Evolutionary conservation across 139 green algal species (phyloP).

Genomic region (Closterium sp.): DNA sequence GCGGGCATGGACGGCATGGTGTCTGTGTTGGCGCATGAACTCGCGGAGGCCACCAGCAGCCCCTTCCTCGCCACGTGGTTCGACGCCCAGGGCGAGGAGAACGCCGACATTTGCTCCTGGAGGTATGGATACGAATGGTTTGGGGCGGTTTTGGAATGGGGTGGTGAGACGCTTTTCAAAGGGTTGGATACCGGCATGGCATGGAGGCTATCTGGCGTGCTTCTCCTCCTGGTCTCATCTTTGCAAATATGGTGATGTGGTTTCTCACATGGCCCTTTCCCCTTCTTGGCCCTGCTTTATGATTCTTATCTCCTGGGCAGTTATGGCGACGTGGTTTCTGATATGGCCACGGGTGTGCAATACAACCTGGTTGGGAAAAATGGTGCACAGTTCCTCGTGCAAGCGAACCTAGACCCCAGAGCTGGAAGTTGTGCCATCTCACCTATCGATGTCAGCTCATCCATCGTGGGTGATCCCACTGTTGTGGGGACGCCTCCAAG

Average conservation of each 20-base stretch:
- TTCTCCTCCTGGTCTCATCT: too few species aligned
- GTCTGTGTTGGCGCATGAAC: background rate
- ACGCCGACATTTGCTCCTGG: background rate
- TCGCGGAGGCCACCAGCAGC: background rate
- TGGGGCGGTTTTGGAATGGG: too few species aligned
- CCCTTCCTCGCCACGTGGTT: slow-evolving; percentile 14
- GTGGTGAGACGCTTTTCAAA: too few species aligned
- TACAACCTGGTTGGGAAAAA: background rate
- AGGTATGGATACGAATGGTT: background rate
- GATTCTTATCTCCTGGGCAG: background rate
- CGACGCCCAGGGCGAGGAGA: slow-evolving; percentile 4
- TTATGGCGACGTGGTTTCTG: background rate
- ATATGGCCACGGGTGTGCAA: background rate
- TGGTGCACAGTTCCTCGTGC: background rate
- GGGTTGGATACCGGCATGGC: too few species aligned
- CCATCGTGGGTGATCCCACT: background rate
- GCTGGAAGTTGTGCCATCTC: background rate
- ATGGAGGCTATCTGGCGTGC: too few species aligned
- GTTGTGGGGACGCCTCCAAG: background rate
- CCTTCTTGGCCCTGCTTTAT: too few species aligned
- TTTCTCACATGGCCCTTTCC: too few species aligned
- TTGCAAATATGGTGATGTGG: too few species aligned
- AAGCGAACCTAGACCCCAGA: background rate
- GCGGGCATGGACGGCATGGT: background rate
- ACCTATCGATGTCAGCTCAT: background rate